Evolutionary conservation across 208 protist species (phyloP).

Genomic region (Naegleria fowleri): DNA sequence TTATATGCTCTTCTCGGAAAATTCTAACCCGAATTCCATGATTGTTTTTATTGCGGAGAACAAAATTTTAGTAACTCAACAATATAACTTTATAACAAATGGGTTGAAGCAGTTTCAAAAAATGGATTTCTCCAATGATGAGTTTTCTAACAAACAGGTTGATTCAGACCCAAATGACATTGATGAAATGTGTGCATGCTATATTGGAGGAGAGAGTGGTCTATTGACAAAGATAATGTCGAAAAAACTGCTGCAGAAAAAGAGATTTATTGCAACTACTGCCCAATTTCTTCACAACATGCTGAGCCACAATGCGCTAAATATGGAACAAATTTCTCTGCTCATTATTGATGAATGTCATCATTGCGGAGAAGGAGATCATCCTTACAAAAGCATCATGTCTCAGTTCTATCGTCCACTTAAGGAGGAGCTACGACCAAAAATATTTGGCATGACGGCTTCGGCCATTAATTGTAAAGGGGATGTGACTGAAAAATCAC

Average conservation of each 20-base stretch:
- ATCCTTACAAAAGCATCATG: background rate
- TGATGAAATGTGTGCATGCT: background rate
- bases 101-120: background rate
- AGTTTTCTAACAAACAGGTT: background rate
- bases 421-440: background rate
- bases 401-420: background rate
- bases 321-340: background rate
- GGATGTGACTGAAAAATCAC: background rate
- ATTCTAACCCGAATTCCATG: background rate
- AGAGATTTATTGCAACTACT: background rate
- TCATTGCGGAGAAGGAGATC: background rate
- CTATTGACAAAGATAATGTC: background rate
- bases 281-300: background rate
- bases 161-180: background rate
- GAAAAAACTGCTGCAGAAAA: background rate
- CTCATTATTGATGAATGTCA: background rate
- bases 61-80: background rate
- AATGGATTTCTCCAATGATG: background rate
- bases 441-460: constrained; percentile 26
- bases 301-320: background rate
- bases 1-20: background rate
- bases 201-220: background rate
- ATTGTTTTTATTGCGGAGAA: background rate
- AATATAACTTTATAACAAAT: background rate
- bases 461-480: background rate